Evolutionary conservation across 495 filamentous ascomycete species (phyloP), one percentile per base, ranked within the genome.

Genomic region (Penicillium nucicola): DNA sequence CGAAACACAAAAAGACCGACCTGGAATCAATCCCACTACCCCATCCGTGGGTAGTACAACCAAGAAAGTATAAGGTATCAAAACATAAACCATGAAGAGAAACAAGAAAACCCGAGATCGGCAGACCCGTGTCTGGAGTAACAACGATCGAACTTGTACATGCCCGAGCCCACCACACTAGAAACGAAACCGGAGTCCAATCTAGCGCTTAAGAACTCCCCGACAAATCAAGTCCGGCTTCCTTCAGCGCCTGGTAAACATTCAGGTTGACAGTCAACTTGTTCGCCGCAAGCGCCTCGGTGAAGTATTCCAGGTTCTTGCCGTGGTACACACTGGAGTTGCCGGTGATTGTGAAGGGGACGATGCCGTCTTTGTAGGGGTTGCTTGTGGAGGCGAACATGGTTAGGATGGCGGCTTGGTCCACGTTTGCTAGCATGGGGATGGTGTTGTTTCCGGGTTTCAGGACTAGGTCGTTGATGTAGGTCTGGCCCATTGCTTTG

Each of bases 261-360:
- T 83, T 64, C 58, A 83, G 42, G 32, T 66, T 48, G 0, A 76
- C 47, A 1, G 53, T 52, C 48, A 79, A 52, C n/a, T 59, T 67
- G 22, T 70, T 74, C 4, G 62, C 49, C 18, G 57, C 39, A 47
- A 84, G 53, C 12, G 79, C 77, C 12, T 75, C 61, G 46, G 80
- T 76, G 57, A 82, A 86, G 65, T 90, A 90, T 20, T 73, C 58
- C 46, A 89, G 64, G 25, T 75, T 64, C 66, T 84, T 60, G 48
- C 83, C 85, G 45, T 82, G 56, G 60, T 82, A 83, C 30, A 77
- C 64, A 46, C 77, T 80, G 11, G 70, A 72, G 54, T 82, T 80
- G 35, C 83, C 85, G 14, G 63, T 56, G 43, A 89, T 77, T 19
- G 75, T 57, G 48, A 89, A 71, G 13, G 85, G 84, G 4, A 90